Evolutionary conservation across 1,284 basidiomycete genomes (phyloP), one percentile per base, ranked within the genome.

Genomic region (Chalciporus sp.): DNA sequence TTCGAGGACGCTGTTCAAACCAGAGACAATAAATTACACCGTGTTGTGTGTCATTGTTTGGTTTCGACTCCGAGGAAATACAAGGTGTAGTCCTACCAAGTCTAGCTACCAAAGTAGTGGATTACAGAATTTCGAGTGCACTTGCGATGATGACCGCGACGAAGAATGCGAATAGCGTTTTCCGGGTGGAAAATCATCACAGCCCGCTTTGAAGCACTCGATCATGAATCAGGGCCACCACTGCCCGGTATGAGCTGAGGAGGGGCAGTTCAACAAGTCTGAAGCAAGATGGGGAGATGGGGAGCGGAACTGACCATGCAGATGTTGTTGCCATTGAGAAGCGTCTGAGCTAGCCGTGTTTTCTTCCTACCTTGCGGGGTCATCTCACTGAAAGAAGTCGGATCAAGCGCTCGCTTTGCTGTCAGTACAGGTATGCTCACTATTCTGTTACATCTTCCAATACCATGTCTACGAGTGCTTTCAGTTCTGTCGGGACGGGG

Each of bases 301-400:
- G 47, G 12, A 58, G 17, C 12, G 45, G 44, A 51, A 66, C 78
- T 59, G 72, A 96, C 95, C 89, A 99, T 97, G 69, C 94, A 95
- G 54, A 99, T 98, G 64, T 97, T 98, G 75, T 97, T 98, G 10
- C 96, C 96, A 66, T 99, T 99, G 56, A 99, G 73, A 43, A 99
- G 77, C 19, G 96, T 99, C 74, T 98, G 93, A 5, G 88, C 84
- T 20, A 99, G 81, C 57, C 86, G 82, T 9, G 90, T 97, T 72
- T 85, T 86, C 68, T 91, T 93, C 58, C 80, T 79, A 12, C 95
- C 96, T 71, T 90, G 78, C 5, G 91, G 79, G 5, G 94, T 94
- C 8, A 76, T 87, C 73, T 97, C 93, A 71, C 95, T 98, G 69
- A 20, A 57, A 53, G 46, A 37, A 41, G 45, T 37, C 41, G 44